Evolutionary conservation across 805 yeast genomes (phyloP).

Genomic region (Debaryomyces tyrocola): DNA sequence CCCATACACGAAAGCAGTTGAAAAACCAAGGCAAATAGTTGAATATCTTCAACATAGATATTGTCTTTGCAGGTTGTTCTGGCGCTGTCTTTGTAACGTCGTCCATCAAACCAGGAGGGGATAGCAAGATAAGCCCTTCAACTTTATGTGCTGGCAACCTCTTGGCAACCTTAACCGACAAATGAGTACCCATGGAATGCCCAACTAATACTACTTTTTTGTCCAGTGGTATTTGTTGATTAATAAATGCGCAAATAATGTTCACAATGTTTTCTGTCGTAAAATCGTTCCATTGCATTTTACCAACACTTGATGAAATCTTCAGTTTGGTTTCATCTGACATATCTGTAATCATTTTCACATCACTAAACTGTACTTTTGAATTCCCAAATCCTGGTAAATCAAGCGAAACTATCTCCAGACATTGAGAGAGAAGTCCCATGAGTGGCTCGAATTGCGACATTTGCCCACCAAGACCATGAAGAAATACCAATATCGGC

Average conservation of each 20-base stretch:
- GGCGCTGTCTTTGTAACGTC: slow-evolving; percentile 12
- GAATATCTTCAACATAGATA: slow-evolving; percentile 26
- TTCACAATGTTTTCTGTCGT: slow-evolving; percentile 41
- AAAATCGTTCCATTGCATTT: slow-evolving; percentile 43
- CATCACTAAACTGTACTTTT: slow-evolving; percentile 15
- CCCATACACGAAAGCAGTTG: slow-evolving; percentile 55
- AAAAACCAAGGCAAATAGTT: slow-evolving; percentile 46
- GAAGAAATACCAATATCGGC: slow-evolving; percentile 69
- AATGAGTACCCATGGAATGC: slow-evolving; percentile 73
- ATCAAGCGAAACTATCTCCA: slow-evolving; percentile 70
- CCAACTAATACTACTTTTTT: slow-evolving; percentile 55
- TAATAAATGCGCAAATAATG: slow-evolving; percentile 37
- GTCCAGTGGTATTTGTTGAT: slow-evolving; percentile 35
- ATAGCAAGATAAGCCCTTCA: slow-evolving; percentile 48
- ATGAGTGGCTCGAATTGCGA: slow-evolving; percentile 80
- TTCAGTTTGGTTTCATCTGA: slow-evolving; percentile 30
- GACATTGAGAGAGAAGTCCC: slow-evolving; percentile 59
- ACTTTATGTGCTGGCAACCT: slow-evolving; percentile 37
- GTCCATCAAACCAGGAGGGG: slow-evolving; percentile 46
- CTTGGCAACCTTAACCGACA: slow-evolving; percentile 47
- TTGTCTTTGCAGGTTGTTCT: slow-evolving; percentile 4
- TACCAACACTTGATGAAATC: slow-evolving; percentile 27
- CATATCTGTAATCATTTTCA: slow-evolving; percentile 19
- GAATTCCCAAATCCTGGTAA: slow-evolving; percentile 85
- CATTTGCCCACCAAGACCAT: slow-evolving; percentile 89